phyloP scores from a whole-genome alignment of 2,329 filamentous ascomycete genomes.

The Metarhizium humberi region DNA sequence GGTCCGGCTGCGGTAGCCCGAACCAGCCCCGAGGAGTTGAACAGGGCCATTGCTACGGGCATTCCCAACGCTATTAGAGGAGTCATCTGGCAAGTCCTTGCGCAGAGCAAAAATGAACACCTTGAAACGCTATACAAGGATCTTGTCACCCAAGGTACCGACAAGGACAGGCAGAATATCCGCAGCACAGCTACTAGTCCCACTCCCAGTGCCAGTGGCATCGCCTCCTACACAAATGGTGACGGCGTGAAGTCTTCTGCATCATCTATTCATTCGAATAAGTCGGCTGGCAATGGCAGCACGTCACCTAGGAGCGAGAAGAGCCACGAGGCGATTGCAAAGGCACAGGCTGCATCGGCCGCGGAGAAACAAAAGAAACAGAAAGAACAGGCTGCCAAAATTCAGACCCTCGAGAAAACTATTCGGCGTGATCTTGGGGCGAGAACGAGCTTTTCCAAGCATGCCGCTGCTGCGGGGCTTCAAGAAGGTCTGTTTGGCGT shows the following conservation, averaged over 20 bases:
- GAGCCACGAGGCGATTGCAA: constrained; percentile 52
- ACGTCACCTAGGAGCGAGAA: constrained; percentile 52
- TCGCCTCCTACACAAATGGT: constrained; percentile 46
- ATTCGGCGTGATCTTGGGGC: constrained; percentile 88
- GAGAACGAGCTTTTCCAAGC: constrained; percentile 93
- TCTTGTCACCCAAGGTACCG: constrained; percentile 68
- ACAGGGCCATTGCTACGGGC: constrained; percentile 80
- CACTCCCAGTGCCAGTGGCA: constrained; percentile 42
- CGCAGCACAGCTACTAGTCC: constrained; percentile 42
- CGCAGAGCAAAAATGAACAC: constrained; percentile 89
- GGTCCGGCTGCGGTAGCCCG: constrained; percentile 81
- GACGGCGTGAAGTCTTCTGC: constrained; percentile 67
- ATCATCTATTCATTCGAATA: constrained; percentile 74
- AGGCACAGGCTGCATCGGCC: constrained; percentile 53
- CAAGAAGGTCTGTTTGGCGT: constrained; percentile 92
- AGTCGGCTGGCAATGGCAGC: constrained; percentile 51
- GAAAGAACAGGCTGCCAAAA: constrained; percentile 63
- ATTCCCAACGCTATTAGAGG: constrained; percentile 93
- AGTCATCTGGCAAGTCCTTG: constrained; percentile 97
- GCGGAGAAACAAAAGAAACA: constrained; percentile 68
- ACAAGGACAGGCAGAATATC: constrained; percentile 60
- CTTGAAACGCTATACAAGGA: constrained; percentile 82
- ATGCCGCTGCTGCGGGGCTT: constrained; percentile 79
- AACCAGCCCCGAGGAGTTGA: constrained; percentile 82
- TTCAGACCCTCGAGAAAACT: constrained; percentile 80